Evolutionary conservation across 1,284 basidiomycete species (phyloP), one percentile per base, ranked within the genome.

Genomic region (Tausonia pullulans): DNA sequence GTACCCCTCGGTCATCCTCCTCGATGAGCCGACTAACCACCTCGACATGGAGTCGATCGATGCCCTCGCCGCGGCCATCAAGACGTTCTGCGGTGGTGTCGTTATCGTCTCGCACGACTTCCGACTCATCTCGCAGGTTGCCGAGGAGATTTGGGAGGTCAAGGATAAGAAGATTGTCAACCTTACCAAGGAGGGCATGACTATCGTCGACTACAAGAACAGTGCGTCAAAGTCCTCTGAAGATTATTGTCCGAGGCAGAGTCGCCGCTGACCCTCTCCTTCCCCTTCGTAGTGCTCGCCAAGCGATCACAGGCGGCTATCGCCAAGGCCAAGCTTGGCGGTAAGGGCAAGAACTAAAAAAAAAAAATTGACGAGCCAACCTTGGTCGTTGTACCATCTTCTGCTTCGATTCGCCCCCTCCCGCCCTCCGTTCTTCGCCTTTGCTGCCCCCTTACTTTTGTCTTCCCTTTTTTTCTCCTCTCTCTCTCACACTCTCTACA

Each of bases 51-150:
- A 82, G 66, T 95, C 92, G 16, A 98, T 98, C 75, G 94, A 98
- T 75, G 93, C 96, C 4, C 83, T 98, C 55, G 95, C 94, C 5
- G 76, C 78, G 45, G 94, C 95, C 60, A 98, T 98, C 81, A 96
- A 96, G 79, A 90, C 90, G 74, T 98, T 93, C 75, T 87, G 91
- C 74, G 95, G 96, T 68, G 95, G 95, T 75, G 96, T 98, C 60
- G 95, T 96, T 68, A 95, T 96, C 73, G 92, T 96, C 69, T 95
- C 92, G 57, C 93, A 96, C 81, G 91, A 96, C 77, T 96, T 96
- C 87, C 87, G 90, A 73, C 84, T 95, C 68, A 95, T 95, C 75
- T 88, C 87, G 62, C 93, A 96, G 79, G 92, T 96, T 57, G 93
- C 91, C 62, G 87, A 98, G 75, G 94, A 98, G 76, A 84, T 98